These are phyloP conservation scores for Candida chauliodis DNA, from an alignment of 805 yeast genomes.

Conservation along the genomic window DNA sequence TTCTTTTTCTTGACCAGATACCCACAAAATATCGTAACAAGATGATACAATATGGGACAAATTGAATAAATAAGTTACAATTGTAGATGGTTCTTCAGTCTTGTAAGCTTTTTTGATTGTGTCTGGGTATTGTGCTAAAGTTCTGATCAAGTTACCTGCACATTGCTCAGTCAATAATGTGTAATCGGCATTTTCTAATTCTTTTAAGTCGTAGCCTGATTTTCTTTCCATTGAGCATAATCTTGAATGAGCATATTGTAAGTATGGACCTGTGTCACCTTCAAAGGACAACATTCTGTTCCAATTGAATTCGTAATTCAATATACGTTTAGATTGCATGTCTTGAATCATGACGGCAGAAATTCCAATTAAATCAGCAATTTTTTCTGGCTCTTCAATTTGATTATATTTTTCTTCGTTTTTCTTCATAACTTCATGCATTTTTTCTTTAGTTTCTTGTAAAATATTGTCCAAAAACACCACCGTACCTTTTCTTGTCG, in stretches of 20 bases:
- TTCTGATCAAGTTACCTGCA: conserved; percentile 69
- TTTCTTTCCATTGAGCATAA: conserved; percentile 92
- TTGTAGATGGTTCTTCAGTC: conserved; percentile 87
- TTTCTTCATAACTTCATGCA: conserved; percentile 95
- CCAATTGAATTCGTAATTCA: conserved; percentile 96
- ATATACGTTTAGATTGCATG: conserved; percentile 95
- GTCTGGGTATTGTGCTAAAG: conserved; percentile 89
- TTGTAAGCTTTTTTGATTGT: conserved; percentile 75
- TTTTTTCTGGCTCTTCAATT: conserved; percentile 88
- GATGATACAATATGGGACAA: conserved; percentile 91
- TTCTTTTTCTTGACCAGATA: conserved; percentile 87
- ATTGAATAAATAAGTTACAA: conserved; percentile 90
- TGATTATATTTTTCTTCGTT: conserved; percentile 89
- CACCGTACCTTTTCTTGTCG: conserved; percentile 96
- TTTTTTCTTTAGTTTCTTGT: conserved; percentile 87
- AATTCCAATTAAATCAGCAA: conserved; percentile 94
- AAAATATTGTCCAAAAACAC: conserved; percentile 94
- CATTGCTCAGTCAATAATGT: conserved; percentile 65
- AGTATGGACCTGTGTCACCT: conserved; percentile 99
- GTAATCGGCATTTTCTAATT: conserved; percentile 50
- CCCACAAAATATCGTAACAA: conserved; percentile 96
- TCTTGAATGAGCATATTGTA: conserved; percentile 98
- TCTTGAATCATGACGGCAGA: conserved; percentile 99
- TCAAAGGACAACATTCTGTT: conserved; percentile 96
- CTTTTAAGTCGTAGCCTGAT: conserved; percentile 44